Evolutionary conservation across 768 basidiomycete species (phyloP).

Genomic region (Agrocybe chaxingu): DNA sequence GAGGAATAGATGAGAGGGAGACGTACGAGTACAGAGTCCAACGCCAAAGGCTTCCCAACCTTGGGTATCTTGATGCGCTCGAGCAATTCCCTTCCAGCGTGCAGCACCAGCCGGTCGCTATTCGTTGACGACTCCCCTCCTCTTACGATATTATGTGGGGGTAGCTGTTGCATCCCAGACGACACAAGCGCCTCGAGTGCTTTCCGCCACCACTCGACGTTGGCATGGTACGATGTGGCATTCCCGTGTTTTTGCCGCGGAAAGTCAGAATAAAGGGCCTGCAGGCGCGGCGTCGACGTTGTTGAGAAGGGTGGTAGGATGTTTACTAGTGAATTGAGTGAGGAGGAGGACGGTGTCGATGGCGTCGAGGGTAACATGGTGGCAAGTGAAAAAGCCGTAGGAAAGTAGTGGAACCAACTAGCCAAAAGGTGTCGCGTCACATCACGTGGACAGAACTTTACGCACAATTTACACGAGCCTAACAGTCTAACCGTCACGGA

Average conservation of each 20-base stretch:
- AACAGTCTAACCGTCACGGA: neutral
- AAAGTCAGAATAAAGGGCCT: conserved; percentile 87
- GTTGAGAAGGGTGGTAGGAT: conserved; percentile 49
- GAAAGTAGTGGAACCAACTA: too few species aligned
- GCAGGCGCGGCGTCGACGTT: conserved; percentile 54
- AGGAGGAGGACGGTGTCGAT: conserved; percentile 8
- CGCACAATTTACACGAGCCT: neutral
- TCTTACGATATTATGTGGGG: neutral
- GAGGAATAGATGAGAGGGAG: neutral
- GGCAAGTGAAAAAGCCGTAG: neutral
- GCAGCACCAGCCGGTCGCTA: conserved; percentile 56
- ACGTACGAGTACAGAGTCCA: conserved; percentile 75
- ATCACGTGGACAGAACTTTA: conserved; percentile 9
- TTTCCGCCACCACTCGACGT: conserved; percentile 85
- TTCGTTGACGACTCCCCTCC: neutral
- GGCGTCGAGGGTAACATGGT: conserved; percentile 11
- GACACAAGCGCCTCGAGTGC: conserved; percentile 61
- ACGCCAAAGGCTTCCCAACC: conserved; percentile 71
- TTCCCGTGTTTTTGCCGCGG: conserved; percentile 82
- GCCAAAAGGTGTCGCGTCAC: conserved; percentile 6
- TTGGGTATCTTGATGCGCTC: conserved; percentile 64
- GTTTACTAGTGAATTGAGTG: conserved; percentile 35
- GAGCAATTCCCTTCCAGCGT: conserved; percentile 48
- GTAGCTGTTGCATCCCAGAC: conserved; percentile 45
- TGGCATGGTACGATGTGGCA: conserved; percentile 75